phyloP scores from a whole-genome alignment of 306 rosid species.

The Cercis canadensis region DNA sequence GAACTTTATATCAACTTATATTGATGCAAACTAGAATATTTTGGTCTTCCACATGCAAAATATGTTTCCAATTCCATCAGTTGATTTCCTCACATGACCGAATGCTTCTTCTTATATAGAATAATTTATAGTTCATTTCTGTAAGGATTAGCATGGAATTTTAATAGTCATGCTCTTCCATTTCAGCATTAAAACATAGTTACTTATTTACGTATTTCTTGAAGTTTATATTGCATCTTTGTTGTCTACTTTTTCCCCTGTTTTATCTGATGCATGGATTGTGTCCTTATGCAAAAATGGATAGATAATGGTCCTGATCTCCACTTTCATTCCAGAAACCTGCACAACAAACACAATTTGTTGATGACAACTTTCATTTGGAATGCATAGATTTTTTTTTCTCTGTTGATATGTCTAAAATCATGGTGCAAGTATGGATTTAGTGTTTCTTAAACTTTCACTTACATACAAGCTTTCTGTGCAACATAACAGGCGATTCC shows the following conservation, averaged over 20 bases:
- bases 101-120: too few species aligned
- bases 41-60: not conserved
- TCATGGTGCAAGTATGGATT: not conserved
- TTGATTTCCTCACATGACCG: too few species aligned
- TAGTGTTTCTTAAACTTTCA: slow-evolving; percentile 14
- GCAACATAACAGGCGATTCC: slow-evolving; percentile 67
- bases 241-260: not conserved
- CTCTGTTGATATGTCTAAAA: slow-evolving; percentile 18
- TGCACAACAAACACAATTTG: not conserved
- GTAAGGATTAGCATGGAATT: not conserved
- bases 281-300: not conserved
- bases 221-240: not conserved
- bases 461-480: slow-evolving; percentile 24
- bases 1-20: not conserved
- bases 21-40: not conserved
- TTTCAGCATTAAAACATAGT: not conserved
- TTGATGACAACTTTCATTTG: slow-evolving; percentile 28
- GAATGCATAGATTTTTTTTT: not conserved
- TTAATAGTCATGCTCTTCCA: not conserved
- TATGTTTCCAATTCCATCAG: too few species aligned
- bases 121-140: too few species aligned
- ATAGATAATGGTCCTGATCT: not conserved
- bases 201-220: not conserved
- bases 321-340: not conserved
- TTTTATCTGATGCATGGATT: not conserved